Evolutionary conservation across 257 asterid genomes (phyloP), one percentile per base, ranked within the genome.

Genomic region (Verbascum thapsus): DNA sequence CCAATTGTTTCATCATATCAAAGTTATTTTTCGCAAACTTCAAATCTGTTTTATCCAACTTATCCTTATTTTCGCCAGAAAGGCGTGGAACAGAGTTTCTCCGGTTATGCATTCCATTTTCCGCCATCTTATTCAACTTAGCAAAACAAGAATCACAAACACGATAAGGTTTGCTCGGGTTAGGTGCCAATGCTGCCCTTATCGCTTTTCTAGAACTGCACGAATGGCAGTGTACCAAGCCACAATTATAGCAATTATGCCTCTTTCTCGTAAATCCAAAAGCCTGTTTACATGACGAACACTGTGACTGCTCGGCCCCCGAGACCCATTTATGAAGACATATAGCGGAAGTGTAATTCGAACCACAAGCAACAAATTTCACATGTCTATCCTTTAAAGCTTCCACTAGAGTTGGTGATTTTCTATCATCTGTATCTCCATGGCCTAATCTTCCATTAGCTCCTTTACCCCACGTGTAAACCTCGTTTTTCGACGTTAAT

Each of bases 361-460:
- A 88, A 63, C 98, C 98, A 72, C 95, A 91, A 12, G 95, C 89
- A 20, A 91, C 81, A 56, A 66, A 88, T 69, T 86, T 91, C 15
- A 91, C 95, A 17, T 88, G 95, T 44, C 95, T 58, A 61, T 91
- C 98, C 81, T 84, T 91, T 55, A 91, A 80, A 45, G 87, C 81
- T 74, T 91, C 95, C 19, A 91, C 91, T 26, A 84, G 57, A 42
- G 88, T 81, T 12, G 98, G 98, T 1, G 71, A 15, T 77, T 91
- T 91, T 47, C 92, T 69, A 68, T 91, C 98, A 76, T 88, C 96
- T 64, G 83, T 55, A 75, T 91, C 98, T 35, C 98, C 98, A 35
- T 88, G 98, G 50, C 98, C 98, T 50, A 91, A 81, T 74, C 98
- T 84, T 58, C 96, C 98, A 34, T 91, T 91, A 20, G 98, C 95